Evolutionary conservation across 2,329 filamentous ascomycete genomes (phyloP), one percentile per base, ranked within the genome.

Genomic region (Sclerotinia borealis): DNA sequence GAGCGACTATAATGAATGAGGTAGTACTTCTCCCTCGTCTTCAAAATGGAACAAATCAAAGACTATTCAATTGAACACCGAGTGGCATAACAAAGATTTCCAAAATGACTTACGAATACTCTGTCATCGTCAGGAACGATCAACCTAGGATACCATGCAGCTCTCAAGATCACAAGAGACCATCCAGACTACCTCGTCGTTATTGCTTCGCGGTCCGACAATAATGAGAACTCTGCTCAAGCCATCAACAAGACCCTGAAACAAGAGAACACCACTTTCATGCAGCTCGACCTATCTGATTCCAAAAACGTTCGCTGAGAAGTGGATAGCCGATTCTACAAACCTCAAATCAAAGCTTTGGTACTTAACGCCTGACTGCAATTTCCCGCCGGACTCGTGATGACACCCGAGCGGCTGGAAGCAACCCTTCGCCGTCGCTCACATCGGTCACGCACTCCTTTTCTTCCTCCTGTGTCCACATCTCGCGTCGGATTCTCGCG

Each of bases 381-480:
- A 65, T 77, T 80, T 31, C 48, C n/a, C 1, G 5, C 27, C 9
- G 37, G 9, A 11, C 48, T 55, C 54, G 77, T 78, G 0, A 74
- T 76, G 54, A 78, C 77, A 0, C 64, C 59, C 0, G 77, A 82
- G 25, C 77, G 78, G 9, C 69, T 82, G 47, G 81, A 84, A 68
- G 67, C 70, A 37, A 79, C 78, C 78, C 8, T 84, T 84, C 66
- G 79, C 74, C 5, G 74, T 81, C 66, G 80, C 77, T 63, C 79
- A 83, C 65, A 75, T 83, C 48, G 81, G 81, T 6, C 79, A 84
- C 67, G 77, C 80, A 17, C 71, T 83, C 2, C 76, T 84, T 0
- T 80, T 81, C 68, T 77, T 79, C 61, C 76, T 83, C 4, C 74
- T 84, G 3, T 71, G 71, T 4, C 76, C 79, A 0, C 56, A 73